Base-by-base conservation (phyloP, 108 stramenopile genomes). In the Stephanodiscus minutulus region DNA sequence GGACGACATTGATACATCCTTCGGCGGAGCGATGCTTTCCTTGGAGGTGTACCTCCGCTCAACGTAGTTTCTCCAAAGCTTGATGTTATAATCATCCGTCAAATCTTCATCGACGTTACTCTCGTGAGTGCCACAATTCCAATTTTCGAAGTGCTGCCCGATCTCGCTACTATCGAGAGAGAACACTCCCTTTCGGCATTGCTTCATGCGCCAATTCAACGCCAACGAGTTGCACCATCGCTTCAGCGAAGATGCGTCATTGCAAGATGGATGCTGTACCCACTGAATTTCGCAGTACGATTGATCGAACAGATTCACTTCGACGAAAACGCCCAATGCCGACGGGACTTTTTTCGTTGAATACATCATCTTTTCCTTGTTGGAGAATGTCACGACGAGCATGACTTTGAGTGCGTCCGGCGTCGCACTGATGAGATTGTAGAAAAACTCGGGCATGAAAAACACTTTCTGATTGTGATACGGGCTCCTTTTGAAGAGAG, bases 261-360 rank as follows among this genome's bases (percentile, higher is more conserved):
- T 50, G 11, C 59, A 60, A 12, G 48, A 64, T 31, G 69, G 56
- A 61, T 76, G 72, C 36, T 83, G 71, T 13, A 91, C 82, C 89
- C 89, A 91, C 44, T 83, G 68, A 21, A 83, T n/a, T 60, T 91
- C 89, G 54, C 78, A 59, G 55, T 83, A 87, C 7, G 58, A 62
- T 41, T 86, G 83, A 59, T 79, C 61, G 47, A 80, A 79, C 1
- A 91, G 49, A 46, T 82, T 85, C 21, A 88, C 37, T 3, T 66
- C 60, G 7, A 91, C 74, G 68, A 85, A 82, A 11, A 91, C 79
- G 7, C 89, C 89, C 52, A 91, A 69, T 25, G 87, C 70, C 17
- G 80, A 66, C 12, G 81, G 81, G 18, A 61, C 75, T 21, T 44
- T 62, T 46, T 68, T 65, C 6, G 36, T 20, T 11, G 78, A 29